Evolutionary conservation across 2,329 filamentous ascomycete genomes (phyloP).

Genomic region (Fusarium papillatum): DNA sequence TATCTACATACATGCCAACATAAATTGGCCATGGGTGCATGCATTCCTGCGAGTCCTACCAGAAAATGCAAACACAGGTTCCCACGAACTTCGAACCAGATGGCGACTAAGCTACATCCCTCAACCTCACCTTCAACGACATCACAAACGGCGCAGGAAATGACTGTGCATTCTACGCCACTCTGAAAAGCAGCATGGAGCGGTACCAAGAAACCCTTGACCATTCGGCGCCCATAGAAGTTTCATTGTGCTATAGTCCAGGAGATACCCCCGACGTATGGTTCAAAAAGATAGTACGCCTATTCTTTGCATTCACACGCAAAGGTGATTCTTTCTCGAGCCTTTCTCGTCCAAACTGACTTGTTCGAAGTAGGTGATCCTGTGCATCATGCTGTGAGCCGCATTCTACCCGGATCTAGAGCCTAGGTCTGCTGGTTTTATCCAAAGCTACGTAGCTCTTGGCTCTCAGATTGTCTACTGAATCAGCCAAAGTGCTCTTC

Average conservation of each 20-base stretch:
- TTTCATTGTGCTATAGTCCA: not conserved
- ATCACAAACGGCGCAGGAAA: not conserved
- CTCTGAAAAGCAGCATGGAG: not conserved
- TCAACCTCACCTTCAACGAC: not conserved
- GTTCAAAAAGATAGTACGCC: not conserved
- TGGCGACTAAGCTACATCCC: not conserved
- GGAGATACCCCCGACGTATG: not conserved
- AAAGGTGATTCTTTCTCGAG: not conserved
- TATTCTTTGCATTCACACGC: not conserved
- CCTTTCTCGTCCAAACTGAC: not conserved
- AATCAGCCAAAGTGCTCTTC: not conserved
- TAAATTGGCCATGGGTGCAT: not conserved
- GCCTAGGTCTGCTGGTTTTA: not conserved
- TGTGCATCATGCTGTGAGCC: not conserved
- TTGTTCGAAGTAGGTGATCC: not conserved
- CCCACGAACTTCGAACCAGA: not conserved
- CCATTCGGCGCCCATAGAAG: not conserved
- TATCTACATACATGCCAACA: not conserved
- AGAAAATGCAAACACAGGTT: not conserved
- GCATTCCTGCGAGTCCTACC: not conserved
- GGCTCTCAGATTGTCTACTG: not conserved
- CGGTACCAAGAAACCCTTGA: not conserved
- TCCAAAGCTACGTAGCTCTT: not conserved
- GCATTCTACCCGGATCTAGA: not conserved
- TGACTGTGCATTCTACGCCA: not conserved